phyloP scores from a whole-genome alignment of 768 basidiomycete genomes.

The Psilocybe sp. region DNA sequence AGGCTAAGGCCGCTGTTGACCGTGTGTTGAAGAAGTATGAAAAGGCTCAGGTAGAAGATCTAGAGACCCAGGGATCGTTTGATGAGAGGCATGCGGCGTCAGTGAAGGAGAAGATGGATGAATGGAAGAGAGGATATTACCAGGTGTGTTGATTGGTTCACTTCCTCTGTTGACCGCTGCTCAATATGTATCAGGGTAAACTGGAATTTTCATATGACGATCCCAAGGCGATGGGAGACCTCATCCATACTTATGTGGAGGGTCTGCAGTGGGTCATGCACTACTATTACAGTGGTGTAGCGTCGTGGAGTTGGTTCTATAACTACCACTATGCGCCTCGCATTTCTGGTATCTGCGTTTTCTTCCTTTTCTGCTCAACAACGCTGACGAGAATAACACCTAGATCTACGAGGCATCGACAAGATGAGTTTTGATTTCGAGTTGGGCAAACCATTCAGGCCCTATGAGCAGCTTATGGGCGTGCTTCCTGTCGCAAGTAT shows the following conservation, averaged over 20 bases:
- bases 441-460: slow-evolving; percentile 85
- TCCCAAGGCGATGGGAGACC: slow-evolving; percentile 61
- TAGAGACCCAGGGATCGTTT: slow-evolving; percentile 70
- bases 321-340: slow-evolving; percentile 97
- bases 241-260: slow-evolving; percentile 83
- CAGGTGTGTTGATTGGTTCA: slow-evolving; percentile 42
- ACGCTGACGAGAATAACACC: background rate
- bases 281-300: slow-evolving; percentile 96
- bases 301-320: slow-evolving; percentile 99
- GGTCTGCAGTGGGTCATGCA: slow-evolving; percentile 99
- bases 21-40: slow-evolving; percentile 87
- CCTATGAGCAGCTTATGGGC: slow-evolving; percentile 97
- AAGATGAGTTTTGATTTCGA: slow-evolving; percentile 85
- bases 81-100: slow-evolving; percentile 76
- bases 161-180: background rate
- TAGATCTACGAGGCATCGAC: slow-evolving; percentile 66
- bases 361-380: background rate
- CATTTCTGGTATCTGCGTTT: slow-evolving; percentile 71
- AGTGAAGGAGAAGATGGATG: slow-evolving; percentile 80
- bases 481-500: slow-evolving; percentile 90
- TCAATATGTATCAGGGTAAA: slow-evolving; percentile 61
- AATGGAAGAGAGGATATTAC: slow-evolving; percentile 93
- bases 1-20: slow-evolving; percentile 70
- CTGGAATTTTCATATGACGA: slow-evolving; percentile 76
- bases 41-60: slow-evolving; percentile 74